phyloP scores from a whole-genome alignment of 805 yeast species.

The Saccharomyces kudriavzevii region DNA sequence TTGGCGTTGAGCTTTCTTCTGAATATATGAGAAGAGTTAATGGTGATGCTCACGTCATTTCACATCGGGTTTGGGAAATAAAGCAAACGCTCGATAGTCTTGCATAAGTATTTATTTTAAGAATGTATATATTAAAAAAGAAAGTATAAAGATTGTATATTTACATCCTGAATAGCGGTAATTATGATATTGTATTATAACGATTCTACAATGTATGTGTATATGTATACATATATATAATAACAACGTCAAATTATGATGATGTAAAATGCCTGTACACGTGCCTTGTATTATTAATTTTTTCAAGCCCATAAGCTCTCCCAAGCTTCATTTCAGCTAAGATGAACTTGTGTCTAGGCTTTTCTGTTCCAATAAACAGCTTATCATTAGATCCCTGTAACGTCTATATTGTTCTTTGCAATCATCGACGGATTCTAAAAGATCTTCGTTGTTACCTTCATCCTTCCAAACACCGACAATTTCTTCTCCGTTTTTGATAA shows the following conservation, averaged over 20 bases:
- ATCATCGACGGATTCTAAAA: slow-evolving; percentile 30
- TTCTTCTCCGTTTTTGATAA: slow-evolving; percentile 47
- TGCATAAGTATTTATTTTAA: not conserved
- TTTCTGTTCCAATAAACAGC: slow-evolving; percentile 11
- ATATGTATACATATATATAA: not conserved
- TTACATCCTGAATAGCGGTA: not conserved
- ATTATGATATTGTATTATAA: not conserved
- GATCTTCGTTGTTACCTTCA: slow-evolving; percentile 21
- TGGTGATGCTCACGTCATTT: slow-evolving; percentile 24
- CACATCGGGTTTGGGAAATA: slow-evolving; percentile 23
- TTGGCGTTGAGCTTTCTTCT: slow-evolving; percentile 31
- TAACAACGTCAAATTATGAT: not conserved
- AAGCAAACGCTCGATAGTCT: slow-evolving; percentile 19
- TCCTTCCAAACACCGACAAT: slow-evolving; percentile 56
- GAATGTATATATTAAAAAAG: not conserved
- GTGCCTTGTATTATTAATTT: not conserved
- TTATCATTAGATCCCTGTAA: slow-evolving; percentile 17
- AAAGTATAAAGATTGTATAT: not conserved
- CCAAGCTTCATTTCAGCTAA: not conserved
- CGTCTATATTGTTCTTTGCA: slow-evolving; percentile 32
- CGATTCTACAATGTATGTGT: not conserved
- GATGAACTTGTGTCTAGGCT: not conserved
- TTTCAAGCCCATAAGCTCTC: not conserved
- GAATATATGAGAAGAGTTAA: slow-evolving; percentile 27
- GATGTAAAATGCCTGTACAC: not conserved